These are phyloP conservation scores for Citrullus colocynthis DNA, from an alignment of 306 rosid species.

Conservation along the genomic window DNA sequence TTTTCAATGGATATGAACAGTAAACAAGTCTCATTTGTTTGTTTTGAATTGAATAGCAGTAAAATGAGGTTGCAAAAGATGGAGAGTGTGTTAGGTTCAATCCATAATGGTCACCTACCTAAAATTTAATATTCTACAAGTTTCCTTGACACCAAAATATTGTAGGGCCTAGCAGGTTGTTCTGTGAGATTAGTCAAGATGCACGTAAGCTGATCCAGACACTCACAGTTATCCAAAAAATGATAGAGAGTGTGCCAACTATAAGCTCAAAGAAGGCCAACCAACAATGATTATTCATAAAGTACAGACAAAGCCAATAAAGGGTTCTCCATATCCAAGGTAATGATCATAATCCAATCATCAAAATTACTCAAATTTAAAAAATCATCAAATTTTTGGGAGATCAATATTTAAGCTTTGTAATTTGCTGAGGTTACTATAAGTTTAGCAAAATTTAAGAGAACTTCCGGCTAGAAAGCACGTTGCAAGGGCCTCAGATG, in stretches of 20 bases:
- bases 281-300: constrained; percentile 78
- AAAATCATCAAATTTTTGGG: not conserved
- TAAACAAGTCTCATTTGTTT: not conserved
- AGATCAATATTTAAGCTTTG: not conserved
- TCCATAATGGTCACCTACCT: no score
- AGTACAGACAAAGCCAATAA: constrained; percentile 84
- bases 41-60: constrained; percentile 14
- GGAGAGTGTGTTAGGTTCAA: no score
- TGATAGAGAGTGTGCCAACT: constrained; percentile 64
- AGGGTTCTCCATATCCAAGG: constrained; percentile 90
- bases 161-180: no score
- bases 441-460: constrained; percentile 81
- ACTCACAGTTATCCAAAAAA: constrained; percentile 9
- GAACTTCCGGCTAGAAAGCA: constrained; percentile 97
- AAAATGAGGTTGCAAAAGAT: constrained; percentile 25
- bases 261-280: constrained; percentile 59
- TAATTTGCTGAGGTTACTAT: constrained; percentile 59
- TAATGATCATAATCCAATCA: not conserved
- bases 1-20: not conserved
- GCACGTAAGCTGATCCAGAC: no score
- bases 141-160: no score
- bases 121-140: no score
- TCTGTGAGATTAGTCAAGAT: no score
- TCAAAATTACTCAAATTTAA: not conserved
- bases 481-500: constrained; percentile 82